Evolutionary conservation across 345 rosid genomes (phyloP).

Genomic region (Aquilaria sinensis): DNA sequence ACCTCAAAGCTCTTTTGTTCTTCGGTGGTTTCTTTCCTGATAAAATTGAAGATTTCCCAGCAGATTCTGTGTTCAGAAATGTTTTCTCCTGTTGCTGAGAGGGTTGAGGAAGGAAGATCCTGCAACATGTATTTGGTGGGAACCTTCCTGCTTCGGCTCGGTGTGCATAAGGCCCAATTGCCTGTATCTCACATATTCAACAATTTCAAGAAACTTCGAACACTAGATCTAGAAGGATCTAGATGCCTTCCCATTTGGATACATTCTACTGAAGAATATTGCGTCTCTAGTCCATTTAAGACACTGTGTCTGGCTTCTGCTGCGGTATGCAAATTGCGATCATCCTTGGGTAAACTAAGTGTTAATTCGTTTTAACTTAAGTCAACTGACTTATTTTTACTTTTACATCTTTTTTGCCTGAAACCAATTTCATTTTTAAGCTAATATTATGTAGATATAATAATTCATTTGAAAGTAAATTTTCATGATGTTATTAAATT

Average conservation of each 20-base stretch:
- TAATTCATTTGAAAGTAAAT: too few species aligned
- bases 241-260: neutral
- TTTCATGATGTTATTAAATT: too few species aligned
- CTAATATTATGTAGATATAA: too few species aligned
- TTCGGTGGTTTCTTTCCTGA: constrained; percentile 7
- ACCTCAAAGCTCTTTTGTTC: constrained; percentile 26
- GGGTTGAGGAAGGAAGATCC: too few species aligned
- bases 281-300: constrained; percentile 32
- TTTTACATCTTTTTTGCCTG: too few species aligned
- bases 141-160: neutral
- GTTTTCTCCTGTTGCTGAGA: too few species aligned
- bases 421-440: too few species aligned
- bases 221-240: constrained; percentile 20
- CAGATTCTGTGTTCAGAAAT: too few species aligned
- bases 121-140: neutral
- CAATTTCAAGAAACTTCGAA: constrained; percentile 16
- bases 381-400: too few species aligned
- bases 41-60: neutral
- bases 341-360: constrained; percentile 17
- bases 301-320: constrained; percentile 14
- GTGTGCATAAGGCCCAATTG: neutral
- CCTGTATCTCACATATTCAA: constrained; percentile 9
- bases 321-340: constrained; percentile 7
- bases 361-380: too few species aligned
- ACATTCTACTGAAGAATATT: constrained; percentile 15